Conservation (phyloP, 768 basidiomycete genomes). For the Galerina marginata region DNA sequence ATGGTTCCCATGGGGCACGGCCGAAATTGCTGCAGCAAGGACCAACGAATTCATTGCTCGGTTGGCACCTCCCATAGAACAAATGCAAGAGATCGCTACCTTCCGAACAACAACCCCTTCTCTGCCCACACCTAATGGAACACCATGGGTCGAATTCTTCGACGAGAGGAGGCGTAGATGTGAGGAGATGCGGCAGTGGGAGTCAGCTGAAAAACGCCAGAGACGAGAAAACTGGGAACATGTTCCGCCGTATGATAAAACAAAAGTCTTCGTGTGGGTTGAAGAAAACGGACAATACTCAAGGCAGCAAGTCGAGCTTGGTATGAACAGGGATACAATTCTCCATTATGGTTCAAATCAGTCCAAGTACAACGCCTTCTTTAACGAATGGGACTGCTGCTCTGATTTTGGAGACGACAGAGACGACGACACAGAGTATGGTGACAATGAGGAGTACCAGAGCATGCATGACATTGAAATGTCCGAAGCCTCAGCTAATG, state of each 20-base stretch:
- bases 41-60: not conserved
- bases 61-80: not conserved
- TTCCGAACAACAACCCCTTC: not conserved
- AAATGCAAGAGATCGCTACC: not conserved
- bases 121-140: not conserved
- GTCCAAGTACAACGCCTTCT: not conserved
- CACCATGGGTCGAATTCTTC: not conserved
- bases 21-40: not conserved
- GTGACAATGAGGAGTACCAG: not conserved
- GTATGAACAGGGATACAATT: not conserved
- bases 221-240: not conserved
- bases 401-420: not conserved
- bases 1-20: not conserved
- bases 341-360: not conserved
- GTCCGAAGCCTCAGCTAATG: too few relatives aligned
- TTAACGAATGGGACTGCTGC: not conserved
- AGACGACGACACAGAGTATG: not conserved
- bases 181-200: not conserved
- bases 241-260: not conserved
- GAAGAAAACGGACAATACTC: not conserved
- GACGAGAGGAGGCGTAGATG: not conserved
- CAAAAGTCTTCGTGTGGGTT: not conserved
- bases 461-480: not conserved
- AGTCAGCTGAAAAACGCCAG: not conserved
- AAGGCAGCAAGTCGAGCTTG: not conserved